Conservation (phyloP, 352 stramenopile genomes). For the Elongisporangium senticosum region DNA sequence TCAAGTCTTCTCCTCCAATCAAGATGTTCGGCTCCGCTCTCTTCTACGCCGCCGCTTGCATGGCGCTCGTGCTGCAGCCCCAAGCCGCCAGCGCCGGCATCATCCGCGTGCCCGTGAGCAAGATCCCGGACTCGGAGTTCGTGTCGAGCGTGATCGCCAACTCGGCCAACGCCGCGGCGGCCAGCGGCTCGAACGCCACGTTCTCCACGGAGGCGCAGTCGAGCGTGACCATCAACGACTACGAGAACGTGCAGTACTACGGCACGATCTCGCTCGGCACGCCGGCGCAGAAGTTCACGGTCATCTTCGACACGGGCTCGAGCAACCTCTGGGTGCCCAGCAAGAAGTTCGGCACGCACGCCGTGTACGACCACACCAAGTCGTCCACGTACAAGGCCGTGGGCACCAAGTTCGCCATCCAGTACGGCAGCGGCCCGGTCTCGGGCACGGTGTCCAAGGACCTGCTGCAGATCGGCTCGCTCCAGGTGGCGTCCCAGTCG, state of each 20-base stretch:
- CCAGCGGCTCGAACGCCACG: neutral
- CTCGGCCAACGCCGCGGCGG: conserved; percentile 13
- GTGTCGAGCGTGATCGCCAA: conserved; percentile 45
- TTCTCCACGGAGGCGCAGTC: conserved; percentile 12
- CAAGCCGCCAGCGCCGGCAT: too few species aligned
- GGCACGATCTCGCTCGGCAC: conserved; percentile 14
- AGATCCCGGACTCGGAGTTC: conserved; percentile 60
- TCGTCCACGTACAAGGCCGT: conserved; percentile 63
- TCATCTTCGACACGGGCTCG: conserved; percentile 33
- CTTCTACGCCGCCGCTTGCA: too few species aligned
- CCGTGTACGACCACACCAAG: conserved; percentile 59
- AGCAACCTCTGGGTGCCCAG: conserved; percentile 24
- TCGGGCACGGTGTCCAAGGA: conserved; percentile 72
- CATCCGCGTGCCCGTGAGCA: conserved; percentile 63
- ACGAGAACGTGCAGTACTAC: conserved; percentile 33
- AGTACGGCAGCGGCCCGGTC: conserved; percentile 84
- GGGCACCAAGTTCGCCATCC: conserved; percentile 80
- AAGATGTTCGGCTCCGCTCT: too few species aligned
- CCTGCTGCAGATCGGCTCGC: conserved; percentile 26
- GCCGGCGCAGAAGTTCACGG: conserved; percentile 21
- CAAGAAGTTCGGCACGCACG: conserved; percentile 16
- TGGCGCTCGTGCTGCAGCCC: too few species aligned
- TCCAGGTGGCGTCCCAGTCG: conserved; percentile 38
- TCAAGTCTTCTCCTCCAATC: too few species aligned
- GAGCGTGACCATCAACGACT: conserved; percentile 83